Evolutionary conservation across 2,329 filamentous ascomycete genomes (phyloP), one percentile per base, ranked within the genome.

Genomic region (Colletotrichum lupini): DNA sequence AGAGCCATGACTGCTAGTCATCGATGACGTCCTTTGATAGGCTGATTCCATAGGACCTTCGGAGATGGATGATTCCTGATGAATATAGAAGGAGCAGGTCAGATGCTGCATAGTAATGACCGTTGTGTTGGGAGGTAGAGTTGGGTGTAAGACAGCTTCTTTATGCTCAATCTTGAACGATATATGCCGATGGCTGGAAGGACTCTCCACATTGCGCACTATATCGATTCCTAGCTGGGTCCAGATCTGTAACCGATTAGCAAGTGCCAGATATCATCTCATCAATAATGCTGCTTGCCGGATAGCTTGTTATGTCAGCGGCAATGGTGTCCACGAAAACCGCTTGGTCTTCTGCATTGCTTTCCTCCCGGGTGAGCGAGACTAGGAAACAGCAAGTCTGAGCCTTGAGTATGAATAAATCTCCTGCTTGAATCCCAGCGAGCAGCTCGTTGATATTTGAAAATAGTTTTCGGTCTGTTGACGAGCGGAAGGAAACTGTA

Each of bases 141-240:
- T 32, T 28, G 83, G 64, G 19, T 78, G 74, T 4, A 83, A 83
- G 0, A 77, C 76, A 22, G 83, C 60, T 52, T 81, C 78, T 3
- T 81, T 78, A 64, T 85, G 83, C 61, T 84, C 80, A 8, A 85
- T 77, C 1, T 79, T 82, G 53, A 84, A 84, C 1, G 74, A 68
- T 8, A 82, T 60, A 12, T 52, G 9, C 12, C 32, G 42, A n/a
- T 26, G 12, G 14, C 16, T 22, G 12, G n/a, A 24, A 0, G n/a
- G 12, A 28, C 14, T 22, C 46, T 60, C 16, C 14, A 8, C 4
- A 28, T 75, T 42, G 30, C 32, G 37, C 9, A 37, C n/a, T 8
- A 68, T 12, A 16, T 55, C 37, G 9, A 74, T 52, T 22, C 74
- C 74, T 8, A 75, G 32, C n/a, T 56, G 72, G 16, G 30, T 16